phyloP scores from a whole-genome alignment of 1,139 yeast species.

The Lizanozyma gosingica region DNA sequence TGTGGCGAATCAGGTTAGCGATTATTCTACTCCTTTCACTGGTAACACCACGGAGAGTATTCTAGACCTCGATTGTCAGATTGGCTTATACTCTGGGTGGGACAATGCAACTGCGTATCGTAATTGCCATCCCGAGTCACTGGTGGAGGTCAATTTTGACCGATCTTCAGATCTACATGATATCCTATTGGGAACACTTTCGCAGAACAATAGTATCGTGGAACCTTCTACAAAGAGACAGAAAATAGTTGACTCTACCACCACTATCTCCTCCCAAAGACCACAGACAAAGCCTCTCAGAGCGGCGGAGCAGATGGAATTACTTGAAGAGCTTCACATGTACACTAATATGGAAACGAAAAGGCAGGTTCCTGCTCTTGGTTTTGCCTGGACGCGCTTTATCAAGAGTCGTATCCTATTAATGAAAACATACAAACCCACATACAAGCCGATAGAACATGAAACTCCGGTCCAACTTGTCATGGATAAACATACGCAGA shows the following conservation, averaged over 20 bases:
- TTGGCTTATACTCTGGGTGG: constrained; percentile 34
- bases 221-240: background rate
- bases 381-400: constrained; percentile 10
- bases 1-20: constrained; percentile 34
- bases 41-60: constrained; percentile 11
- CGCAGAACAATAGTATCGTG: background rate
- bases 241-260: background rate
- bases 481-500: too few relatives aligned
- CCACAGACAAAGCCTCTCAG: too few relatives aligned
- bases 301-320: background rate
- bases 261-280: background rate
- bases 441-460: too few relatives aligned
- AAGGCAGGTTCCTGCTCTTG: constrained; percentile 8
- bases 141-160: constrained; percentile 1
- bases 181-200: background rate
- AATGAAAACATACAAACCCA: constrained; percentile 6
- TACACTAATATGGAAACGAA: constrained; percentile 1
- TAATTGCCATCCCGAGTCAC: background rate
- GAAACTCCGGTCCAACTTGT: too few relatives aligned
- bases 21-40: constrained; percentile 9
- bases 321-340: background rate
- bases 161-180: background rate
- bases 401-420: constrained; percentile 7
- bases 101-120: constrained; percentile 14
- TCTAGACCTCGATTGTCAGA: constrained; percentile 25